Conservation (phyloP, 768 basidiomycete genomes). For the Mycena capillaripes region DNA sequence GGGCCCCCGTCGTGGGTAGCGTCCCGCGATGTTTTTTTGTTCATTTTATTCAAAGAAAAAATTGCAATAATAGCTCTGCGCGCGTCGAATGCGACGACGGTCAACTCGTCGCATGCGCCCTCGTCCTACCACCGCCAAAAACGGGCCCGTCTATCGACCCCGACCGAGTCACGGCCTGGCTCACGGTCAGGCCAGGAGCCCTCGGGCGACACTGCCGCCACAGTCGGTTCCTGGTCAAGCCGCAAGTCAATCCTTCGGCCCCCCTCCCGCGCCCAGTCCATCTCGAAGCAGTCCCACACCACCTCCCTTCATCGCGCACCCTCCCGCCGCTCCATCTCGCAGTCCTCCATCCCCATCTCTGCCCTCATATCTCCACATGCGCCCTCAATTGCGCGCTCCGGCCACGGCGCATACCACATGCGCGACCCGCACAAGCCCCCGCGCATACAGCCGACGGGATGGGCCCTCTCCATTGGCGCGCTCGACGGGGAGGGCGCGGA, state of each 20-base stretch:
- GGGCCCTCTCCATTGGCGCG: slow-evolving; percentile 53
- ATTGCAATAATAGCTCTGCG: slow-evolving; percentile 32
- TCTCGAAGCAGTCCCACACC: slow-evolving; percentile 26
- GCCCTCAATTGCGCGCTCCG: slow-evolving; percentile 59
- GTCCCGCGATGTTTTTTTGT: not conserved
- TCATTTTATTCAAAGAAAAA: slow-evolving; percentile 6
- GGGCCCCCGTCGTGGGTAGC: slow-evolving; percentile 30
- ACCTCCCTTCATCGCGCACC: slow-evolving; percentile 32
- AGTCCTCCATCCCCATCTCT: slow-evolving; percentile 36
- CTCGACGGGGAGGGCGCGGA: slow-evolving; percentile 54
- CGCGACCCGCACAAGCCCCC: slow-evolving; percentile 63
- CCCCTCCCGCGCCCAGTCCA: slow-evolving; percentile 24
- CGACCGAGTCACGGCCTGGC: slow-evolving; percentile 28
- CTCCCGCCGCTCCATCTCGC: slow-evolving; percentile 34
- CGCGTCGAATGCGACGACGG: slow-evolving; percentile 31
- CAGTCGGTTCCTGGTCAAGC: slow-evolving; percentile 34
- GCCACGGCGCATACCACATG: slow-evolving; percentile 61
- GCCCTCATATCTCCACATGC: slow-evolving; percentile 64
- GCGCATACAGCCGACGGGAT: slow-evolving; percentile 56
- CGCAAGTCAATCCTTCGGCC: slow-evolving; percentile 22
- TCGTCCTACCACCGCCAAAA: slow-evolving; percentile 39
- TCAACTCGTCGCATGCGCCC: slow-evolving; percentile 31
- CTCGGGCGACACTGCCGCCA: slow-evolving; percentile 30
- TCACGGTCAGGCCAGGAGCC: slow-evolving; percentile 19
- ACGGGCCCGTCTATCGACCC: slow-evolving; percentile 34